Percentiles rank a stretch among this genome's conserved stretches.
Evolutionary conservation across 1,139 yeast genomes (phyloP).

Genomic region (Saccharomyces hybrid): DNA sequence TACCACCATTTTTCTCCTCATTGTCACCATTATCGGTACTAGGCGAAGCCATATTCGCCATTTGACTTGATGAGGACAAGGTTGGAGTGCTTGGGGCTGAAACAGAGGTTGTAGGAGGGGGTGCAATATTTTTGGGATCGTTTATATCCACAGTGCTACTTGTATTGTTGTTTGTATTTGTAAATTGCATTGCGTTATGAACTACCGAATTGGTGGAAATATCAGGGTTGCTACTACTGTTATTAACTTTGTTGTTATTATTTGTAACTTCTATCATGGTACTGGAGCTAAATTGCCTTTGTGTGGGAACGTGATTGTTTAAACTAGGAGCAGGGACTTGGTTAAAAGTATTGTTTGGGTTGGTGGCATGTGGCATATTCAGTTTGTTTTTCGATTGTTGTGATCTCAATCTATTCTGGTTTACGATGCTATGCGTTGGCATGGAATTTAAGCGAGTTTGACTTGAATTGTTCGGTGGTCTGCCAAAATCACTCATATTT

Average conservation of each 20-base stretch:
- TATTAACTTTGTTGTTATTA: not conserved
- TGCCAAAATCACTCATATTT: constrained; percentile 15
- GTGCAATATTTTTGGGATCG: not conserved
- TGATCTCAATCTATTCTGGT: constrained; percentile 4
- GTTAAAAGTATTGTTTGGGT: constrained; percentile 8
- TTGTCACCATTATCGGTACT: not conserved
- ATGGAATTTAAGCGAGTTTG: constrained; percentile 21
- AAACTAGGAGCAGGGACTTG: constrained; percentile 4
- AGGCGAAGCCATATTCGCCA: not conserved
- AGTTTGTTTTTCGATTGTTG: constrained; percentile 7
- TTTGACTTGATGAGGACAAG: not conserved
- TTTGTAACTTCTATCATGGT: constrained; percentile 9
- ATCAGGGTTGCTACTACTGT: constrained; percentile 13
- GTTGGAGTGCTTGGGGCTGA: constrained; percentile 4
- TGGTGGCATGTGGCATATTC: constrained; percentile 10
- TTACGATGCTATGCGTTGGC: constrained; percentile 9
- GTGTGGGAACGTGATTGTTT: constrained; percentile 3
- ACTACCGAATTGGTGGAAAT: constrained; percentile 23
- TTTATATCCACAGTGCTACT: constrained; percentile 1
- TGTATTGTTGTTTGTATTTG: constrained; percentile 1
- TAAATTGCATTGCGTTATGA: constrained; percentile 16
- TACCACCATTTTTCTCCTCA: constrained; percentile 12
- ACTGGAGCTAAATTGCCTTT: constrained; percentile 20
- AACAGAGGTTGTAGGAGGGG: constrained; percentile 1
- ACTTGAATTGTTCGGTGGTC: constrained; percentile 9